Percentiles rank a stretch among this genome's conserved stretches.
Conservation (phyloP, 2,329 filamentous ascomycete species). For the Colletotrichum euphorbiae region DNA sequence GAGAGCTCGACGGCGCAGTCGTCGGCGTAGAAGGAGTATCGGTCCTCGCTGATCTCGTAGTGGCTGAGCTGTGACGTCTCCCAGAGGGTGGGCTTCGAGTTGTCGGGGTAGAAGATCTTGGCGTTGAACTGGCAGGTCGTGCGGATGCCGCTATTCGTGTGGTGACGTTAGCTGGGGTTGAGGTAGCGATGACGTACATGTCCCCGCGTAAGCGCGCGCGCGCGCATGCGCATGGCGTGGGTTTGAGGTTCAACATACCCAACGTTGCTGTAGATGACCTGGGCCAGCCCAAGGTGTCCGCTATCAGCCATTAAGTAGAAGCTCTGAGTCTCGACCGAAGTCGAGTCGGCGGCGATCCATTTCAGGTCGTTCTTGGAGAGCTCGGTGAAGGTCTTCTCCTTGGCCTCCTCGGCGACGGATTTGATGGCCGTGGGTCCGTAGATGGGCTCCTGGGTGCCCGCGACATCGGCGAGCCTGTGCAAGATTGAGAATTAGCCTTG, state of each 20-base stretch:
- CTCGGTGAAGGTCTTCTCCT: constrained; percentile 83
- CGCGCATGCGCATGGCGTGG: background rate
- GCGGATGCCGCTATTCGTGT: constrained; percentile 77
- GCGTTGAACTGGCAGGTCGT: constrained; percentile 94
- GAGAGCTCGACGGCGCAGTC: constrained; percentile 87
- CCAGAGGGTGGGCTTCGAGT: constrained; percentile 82
- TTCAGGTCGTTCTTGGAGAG: constrained; percentile 80
- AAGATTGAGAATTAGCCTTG: constrained; percentile 39
- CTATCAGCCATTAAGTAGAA: constrained; percentile 90
- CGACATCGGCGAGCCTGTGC: constrained; percentile 77
- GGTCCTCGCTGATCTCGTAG: constrained; percentile 85
- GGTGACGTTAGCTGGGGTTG: constrained; percentile 4
- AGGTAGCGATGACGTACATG: constrained; percentile 1
- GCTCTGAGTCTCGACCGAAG: constrained; percentile 92
- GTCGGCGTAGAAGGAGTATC: constrained; percentile 85
- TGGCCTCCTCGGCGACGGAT: constrained; percentile 84
- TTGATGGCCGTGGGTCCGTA: constrained; percentile 91
- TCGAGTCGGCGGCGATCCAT: constrained; percentile 85
- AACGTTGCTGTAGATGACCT: constrained; percentile 98
- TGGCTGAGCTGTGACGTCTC: constrained; percentile 83
- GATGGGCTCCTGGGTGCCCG: constrained; percentile 95
- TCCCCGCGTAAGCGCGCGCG: background rate
- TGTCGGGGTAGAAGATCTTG: constrained; percentile 87
- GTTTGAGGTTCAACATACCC: constrained; percentile 68
- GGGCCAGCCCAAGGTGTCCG: constrained; percentile 81